Evolutionary conservation across 768 basidiomycete species (phyloP), one percentile per base, ranked within the genome.

Genomic region (Leccinum uliginosum): DNA sequence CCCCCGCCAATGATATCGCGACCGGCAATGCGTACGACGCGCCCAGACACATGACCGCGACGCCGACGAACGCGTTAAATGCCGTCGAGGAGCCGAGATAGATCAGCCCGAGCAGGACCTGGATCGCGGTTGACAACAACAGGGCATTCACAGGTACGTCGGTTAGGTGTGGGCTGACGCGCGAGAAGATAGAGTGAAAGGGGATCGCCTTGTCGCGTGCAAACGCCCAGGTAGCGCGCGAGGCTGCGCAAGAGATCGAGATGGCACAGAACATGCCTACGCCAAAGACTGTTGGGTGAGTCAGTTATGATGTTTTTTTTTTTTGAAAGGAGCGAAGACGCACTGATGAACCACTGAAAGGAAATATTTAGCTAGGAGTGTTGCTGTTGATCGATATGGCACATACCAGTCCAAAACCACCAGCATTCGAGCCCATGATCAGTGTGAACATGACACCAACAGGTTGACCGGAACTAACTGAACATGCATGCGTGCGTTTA

Each of bases 141-240:
- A 85, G 78, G 0, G 85, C 83, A 60, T 85, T 81, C 43, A 85
- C 71, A 0, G 85, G 85, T 5, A 85, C 78, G 60, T 79, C 80
- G 27, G 72, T 65, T 9, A 74, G 57, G 38, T 67, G 60, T 8
- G 70, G 66, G 43, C 74, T 73, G 63, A 87, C 74, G 50, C 71
- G 72, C 7, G 78, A 70, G 72, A 85, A 85, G 55, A 74, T 63
- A 11, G 57, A 50, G 34, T 80, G 76, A 45, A 80, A 77, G 2
- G 85, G 86, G 43, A 87, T 81, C 1, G 82, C 86, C 57, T 78
- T 78, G 71, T 87, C 86, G 3, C 86, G 78, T 0, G 85, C 82
- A 66, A 88, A 87, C 47, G 82, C 82, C 86, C 85, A 87, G 3
- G 85, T 86, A 29, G 83, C 81, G 17, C 86, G 81, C 12, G 85